phyloP scores from a whole-genome alignment of 2,329 filamentous ascomycete genomes.

The Akanthomyces lecanii region DNA sequence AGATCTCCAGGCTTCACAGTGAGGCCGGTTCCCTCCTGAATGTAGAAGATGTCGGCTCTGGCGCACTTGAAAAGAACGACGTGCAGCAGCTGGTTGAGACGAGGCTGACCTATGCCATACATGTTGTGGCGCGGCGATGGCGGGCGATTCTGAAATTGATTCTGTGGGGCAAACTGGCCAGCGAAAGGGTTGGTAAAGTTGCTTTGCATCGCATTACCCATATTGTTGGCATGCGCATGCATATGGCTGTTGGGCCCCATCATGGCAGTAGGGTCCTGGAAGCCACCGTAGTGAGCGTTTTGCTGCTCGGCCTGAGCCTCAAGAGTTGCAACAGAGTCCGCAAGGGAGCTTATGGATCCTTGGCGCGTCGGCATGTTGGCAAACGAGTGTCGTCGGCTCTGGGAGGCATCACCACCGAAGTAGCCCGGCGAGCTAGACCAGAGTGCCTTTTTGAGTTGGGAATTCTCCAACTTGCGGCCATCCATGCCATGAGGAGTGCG shows the following conservation, averaged over 20 bases:
- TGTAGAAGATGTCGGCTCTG: constrained; percentile 92
- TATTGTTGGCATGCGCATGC: not conserved
- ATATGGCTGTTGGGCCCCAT: constrained; percentile 23
- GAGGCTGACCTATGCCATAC: constrained; percentile 57
- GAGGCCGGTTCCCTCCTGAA: constrained; percentile 90
- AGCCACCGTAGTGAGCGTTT: constrained; percentile 38
- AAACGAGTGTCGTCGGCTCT: constrained; percentile 77
- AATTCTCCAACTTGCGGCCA: constrained; percentile 57
- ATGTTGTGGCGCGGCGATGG: constrained; percentile 59
- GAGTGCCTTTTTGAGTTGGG: constrained; percentile 57
- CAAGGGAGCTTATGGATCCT: constrained; percentile 58
- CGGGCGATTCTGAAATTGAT: constrained; percentile 46
- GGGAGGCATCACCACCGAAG: constrained; percentile 58
- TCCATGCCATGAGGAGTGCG: constrained; percentile 51
- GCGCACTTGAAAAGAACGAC: constrained; percentile 97
- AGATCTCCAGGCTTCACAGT: constrained; percentile 87
- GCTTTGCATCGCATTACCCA: constrained; percentile 28
- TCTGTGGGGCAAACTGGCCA: constrained; percentile 43
- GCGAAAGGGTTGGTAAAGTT: constrained; percentile 37
- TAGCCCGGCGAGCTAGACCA: constrained; percentile 72
- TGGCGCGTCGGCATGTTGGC: constrained; percentile 64
- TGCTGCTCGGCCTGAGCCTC: constrained; percentile 44
- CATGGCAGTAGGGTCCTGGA: constrained; percentile 33
- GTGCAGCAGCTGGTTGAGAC: constrained; percentile 69
- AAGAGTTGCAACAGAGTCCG: constrained; percentile 45